Base-by-base conservation (phyloP, 345 rosid species). In the Rhodomyrtus tomentosa region DNA sequence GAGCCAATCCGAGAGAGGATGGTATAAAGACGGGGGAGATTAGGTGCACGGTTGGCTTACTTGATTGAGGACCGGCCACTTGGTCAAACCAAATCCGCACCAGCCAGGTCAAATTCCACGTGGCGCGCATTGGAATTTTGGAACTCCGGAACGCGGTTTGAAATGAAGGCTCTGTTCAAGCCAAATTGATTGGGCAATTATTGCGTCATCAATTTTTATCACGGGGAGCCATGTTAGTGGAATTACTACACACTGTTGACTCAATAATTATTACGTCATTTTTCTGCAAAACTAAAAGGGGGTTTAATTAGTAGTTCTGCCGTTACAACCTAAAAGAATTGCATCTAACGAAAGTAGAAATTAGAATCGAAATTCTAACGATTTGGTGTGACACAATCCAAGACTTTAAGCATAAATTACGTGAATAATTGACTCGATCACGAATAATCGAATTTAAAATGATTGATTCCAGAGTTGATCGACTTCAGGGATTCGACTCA, bases 391-490 rank as follows among this genome's bases (percentile, higher is more conserved):
- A 68, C 76, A 1, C 3, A 0, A 40, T 68, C 79, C 79, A 68
- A 18, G 25, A 25, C 4, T 4, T 5, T 4, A 25, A 24, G 59
- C 5, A 55, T 55, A 14, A 0, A 8, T 4, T 55, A 10, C 6
- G 14, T 11, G 6, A 25, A 25, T 29, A 10, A 25, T 36, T 18
- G 13, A 10, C 24, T 1, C 0, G 18, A 62, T 62, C 74, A 7
- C 3, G 0, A 0, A 29, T 32, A 32, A 62, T 7, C 3, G 5
- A 27, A 59, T 59, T 14, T 27, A 9, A 2, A 4, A 4, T 14
- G 15, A 0, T 27, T 0, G 5, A 1, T 59, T 59, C 1, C 0
- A 1, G 0, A 1, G 3, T 16, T 14, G 32, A 58, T 14, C 10
- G 3, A 0, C 14, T 58, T 5, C 16, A 27, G 18, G 5, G 5